phyloP scores from a whole-genome alignment of 2,329 filamentous ascomycete genomes.

The Myriangium duriaei region DNA sequence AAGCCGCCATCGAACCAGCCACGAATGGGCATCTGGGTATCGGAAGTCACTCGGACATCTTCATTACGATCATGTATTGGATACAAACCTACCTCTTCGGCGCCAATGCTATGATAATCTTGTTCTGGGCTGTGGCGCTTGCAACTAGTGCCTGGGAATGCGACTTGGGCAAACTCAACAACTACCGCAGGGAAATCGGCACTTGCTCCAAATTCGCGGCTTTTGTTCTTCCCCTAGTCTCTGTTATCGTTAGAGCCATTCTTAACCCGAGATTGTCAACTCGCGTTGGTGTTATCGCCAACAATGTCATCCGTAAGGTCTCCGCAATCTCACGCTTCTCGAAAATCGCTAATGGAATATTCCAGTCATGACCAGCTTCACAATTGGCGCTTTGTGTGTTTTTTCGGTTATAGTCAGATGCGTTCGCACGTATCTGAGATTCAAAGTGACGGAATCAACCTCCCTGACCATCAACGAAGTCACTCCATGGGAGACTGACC shows the following conservation, averaged over 20 bases:
- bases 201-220: conserved; percentile 8
- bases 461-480: too few species aligned
- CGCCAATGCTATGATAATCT: conserved; percentile 10
- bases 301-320: too few species aligned
- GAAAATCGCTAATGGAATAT: too few species aligned
- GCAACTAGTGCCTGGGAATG: conserved; percentile 13
- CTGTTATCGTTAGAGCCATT: too few species aligned
- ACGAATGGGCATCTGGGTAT: conserved; percentile 11
- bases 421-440: conserved; percentile 10
- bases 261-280: too few species aligned
- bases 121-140: conserved; percentile 13
- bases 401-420: conserved; percentile 14
- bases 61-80: conserved; percentile 14
- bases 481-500: too few species aligned
- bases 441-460: conserved; percentile 10
- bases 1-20: conserved; percentile 9
- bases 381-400: conserved; percentile 13
- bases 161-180: conserved; percentile 5
- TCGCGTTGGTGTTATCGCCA: too few species aligned
- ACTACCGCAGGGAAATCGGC: conserved; percentile 3
- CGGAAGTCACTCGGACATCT: conserved; percentile 12
- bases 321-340: too few species aligned
- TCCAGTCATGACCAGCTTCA: conserved; percentile 13
- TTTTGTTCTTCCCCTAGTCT: conserved; percentile 11
- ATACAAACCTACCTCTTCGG: conserved; percentile 13